Evolutionary conservation across 345 rosid species (phyloP).

Genomic region (Eutrema japonicum): DNA sequence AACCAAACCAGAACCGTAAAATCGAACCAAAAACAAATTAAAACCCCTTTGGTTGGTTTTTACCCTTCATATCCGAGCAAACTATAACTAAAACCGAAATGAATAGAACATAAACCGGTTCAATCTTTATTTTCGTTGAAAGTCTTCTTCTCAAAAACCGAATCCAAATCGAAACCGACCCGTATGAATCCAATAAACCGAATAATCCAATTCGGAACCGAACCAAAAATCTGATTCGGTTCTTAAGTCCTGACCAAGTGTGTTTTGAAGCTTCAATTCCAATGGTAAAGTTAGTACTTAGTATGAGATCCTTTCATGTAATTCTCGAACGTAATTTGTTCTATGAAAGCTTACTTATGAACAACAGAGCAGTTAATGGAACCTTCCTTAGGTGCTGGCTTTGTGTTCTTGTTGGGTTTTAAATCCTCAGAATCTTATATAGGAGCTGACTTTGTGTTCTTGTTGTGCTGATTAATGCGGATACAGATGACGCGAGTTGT

Average conservation of each 20-base stretch:
- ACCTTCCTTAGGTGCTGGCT: slow-evolving; percentile 1
- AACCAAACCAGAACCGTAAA: slow-evolving; percentile 18
- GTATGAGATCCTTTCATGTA: slow-evolving; percentile 13
- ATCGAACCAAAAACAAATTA: not conserved
- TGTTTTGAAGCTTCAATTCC: slow-evolving; percentile 2
- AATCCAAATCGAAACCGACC: not conserved
- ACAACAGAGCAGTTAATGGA: not conserved
- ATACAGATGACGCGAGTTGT: slow-evolving; percentile 60
- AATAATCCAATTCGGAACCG: not conserved
- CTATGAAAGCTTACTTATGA: not conserved
- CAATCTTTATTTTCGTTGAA: not conserved
- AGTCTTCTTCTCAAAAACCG: not conserved
- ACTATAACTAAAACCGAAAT: not conserved
- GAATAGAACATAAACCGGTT: not conserved
- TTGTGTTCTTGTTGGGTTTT: not conserved
- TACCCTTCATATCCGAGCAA: not conserved
- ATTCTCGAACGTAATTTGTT: not conserved
- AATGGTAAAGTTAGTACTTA: not conserved
- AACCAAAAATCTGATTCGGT: not conserved
- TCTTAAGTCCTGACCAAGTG: not conserved
- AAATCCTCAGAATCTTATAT: not conserved
- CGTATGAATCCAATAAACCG: too few relatives aligned
- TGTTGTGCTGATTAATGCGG: slow-evolving; percentile 13
- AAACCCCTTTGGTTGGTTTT: not conserved
- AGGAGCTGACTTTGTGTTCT: slow-evolving; percentile 7